phyloP scores from a whole-genome alignment of 2,329 filamentous ascomycete genomes.

The Botrytis galanthina region DNA sequence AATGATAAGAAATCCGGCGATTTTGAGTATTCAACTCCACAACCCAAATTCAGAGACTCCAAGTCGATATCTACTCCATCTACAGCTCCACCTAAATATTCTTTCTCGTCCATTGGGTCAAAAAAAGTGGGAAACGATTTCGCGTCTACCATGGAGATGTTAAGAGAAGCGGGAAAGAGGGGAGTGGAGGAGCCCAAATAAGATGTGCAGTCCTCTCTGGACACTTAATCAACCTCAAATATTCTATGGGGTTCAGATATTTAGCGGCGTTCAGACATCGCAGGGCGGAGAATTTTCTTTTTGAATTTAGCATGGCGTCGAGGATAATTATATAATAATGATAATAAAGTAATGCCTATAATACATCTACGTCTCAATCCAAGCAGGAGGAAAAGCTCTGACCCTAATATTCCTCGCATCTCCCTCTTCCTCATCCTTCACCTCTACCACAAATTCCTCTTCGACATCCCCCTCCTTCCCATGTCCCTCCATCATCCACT shows the following conservation, averaged over 20 bases:
- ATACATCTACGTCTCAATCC: constrained; percentile 45
- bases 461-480: constrained; percentile 53
- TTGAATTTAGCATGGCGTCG: constrained; percentile 36
- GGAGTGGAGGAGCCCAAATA: constrained; percentile 52
- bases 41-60: background rate
- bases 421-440: constrained; percentile 40
- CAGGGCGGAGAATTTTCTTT: constrained; percentile 18
- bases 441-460: constrained; percentile 49
- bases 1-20: background rate
- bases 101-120: constrained; percentile 34
- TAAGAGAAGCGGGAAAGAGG: constrained; percentile 55
- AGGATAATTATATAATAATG: background rate
- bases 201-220: constrained; percentile 9
- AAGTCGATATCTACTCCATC: constrained; percentile 19
- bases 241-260: background rate
- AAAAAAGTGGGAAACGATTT: constrained; percentile 36
- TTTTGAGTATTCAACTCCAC: background rate
- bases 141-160: constrained; percentile 51
- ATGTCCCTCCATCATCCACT: constrained; percentile 67
- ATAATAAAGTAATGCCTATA: background rate
- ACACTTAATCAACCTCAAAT: background rate
- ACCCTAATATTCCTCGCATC: constrained; percentile 51
- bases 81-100: constrained; percentile 38
- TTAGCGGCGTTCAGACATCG: background rate
- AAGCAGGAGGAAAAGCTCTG: constrained; percentile 81